Evolutionary conservation across 305 asterid species (phyloP), one percentile per base, ranked within the genome.

Genomic region (Solanum hybrid): DNA sequence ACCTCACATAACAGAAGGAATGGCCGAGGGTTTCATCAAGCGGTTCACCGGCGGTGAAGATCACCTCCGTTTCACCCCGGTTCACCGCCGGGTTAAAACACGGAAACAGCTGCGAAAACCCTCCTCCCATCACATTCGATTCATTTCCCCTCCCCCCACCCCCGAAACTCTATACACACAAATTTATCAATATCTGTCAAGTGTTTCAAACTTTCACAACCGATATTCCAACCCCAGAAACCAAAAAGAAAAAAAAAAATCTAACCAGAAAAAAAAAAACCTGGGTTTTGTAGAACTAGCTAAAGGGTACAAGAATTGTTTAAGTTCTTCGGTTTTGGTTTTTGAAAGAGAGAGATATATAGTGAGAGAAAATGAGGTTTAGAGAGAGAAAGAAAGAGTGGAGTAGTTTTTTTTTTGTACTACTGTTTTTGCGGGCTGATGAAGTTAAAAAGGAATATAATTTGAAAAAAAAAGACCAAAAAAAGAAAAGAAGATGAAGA

Each of bases 121-220:
- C 98, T 89, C 96, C 98, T 93, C 99, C 99, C 99, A 96, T 97
- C 95, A 97, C 99, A 93, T 94, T 95, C 96, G 94, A 92, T 94
- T 96, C 98, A 96, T 90, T 88, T 94, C 95, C 89, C 91, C 94
- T 94, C 90, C 91, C 81, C 90, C 56, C 91, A 26, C 90, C 42
- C 87, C 64, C 64, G 12, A 71, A 40, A 75, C 69, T 31, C 26
- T 40, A 16, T 6, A n/a, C 17, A 27, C 38, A 78, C 20, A 35
- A 66, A 69, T 14, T 34, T 69, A 11, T 86, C 32, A 42, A 69
- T n/a, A n/a, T 26, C 29, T 79, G 9, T n/a, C 31, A 10, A 37
- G 78, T 72, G 2, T 72, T 72, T 3, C 78, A 3, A 72, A 72
- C 35, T 72, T 27, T 72, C 3, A 72, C 22, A 12, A 72, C 16